Conservation (phyloP, 2,329 filamentous ascomycete species). For the Apiospora sp. region DNA sequence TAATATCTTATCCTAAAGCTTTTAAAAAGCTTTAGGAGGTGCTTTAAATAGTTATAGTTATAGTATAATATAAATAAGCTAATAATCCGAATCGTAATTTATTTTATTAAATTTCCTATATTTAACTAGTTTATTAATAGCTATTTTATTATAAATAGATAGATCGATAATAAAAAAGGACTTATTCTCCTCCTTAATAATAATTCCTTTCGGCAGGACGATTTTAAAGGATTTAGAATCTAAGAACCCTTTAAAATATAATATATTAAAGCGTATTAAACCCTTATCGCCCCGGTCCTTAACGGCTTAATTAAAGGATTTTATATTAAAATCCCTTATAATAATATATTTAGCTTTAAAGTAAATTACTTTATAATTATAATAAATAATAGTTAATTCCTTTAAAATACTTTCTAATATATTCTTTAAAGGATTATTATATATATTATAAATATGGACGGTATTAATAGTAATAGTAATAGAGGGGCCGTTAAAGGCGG, state of each 20-base stretch:
- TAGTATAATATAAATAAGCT: neutral
- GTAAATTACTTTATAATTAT: neutral
- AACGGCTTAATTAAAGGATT: neutral
- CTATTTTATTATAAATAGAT: neutral
- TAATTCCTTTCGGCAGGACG: neutral
- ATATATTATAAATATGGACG: neutral
- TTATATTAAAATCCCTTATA: neutral
- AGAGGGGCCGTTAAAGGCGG: neutral
- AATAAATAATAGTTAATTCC: no score
- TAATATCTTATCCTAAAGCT: neutral
- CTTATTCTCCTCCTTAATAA: neutral
- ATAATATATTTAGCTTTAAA: neutral
- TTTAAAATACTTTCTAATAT: no score
- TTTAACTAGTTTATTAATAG: neutral
- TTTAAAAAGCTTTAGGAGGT: neutral
- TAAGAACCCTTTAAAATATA: neutral
- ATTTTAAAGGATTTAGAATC: neutral
- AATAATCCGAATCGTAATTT: neutral
- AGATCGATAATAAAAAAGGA: neutral
- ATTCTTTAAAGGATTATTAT: neutral
- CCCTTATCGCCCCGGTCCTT: neutral
- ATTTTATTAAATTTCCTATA: neutral
- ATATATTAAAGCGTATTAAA: accelerated
- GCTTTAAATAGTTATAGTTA: neutral
- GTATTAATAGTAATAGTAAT: neutral